Conservation (phyloP, 2,329 filamentous ascomycete species). For the Penicillium capsulatum region DNA sequence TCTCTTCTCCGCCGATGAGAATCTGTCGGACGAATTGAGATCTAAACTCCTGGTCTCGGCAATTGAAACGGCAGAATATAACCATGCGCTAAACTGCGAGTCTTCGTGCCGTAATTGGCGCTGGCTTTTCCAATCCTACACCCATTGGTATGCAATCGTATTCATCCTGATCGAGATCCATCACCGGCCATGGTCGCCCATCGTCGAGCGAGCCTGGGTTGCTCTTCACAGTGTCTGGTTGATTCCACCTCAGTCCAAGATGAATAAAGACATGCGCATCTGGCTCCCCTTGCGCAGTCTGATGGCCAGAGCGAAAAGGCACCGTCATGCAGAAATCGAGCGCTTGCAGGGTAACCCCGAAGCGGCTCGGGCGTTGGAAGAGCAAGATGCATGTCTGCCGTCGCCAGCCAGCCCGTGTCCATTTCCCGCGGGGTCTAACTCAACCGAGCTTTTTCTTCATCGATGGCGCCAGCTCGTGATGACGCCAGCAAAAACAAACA, state of each 20-base stretch:
- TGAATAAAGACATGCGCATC: slow-evolving; percentile 31
- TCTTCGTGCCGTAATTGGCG: slow-evolving; percentile 50
- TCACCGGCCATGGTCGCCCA: slow-evolving; percentile 45
- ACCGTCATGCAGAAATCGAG: slow-evolving; percentile 32
- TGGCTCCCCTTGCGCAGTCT: slow-evolving; percentile 36
- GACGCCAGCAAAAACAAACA: too few species aligned
- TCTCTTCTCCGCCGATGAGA: slow-evolving; percentile 39
- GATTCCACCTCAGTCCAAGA: slow-evolving; percentile 32
- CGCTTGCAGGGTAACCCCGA: slow-evolving; percentile 27
- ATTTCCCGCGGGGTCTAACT: slow-evolving; percentile 17
- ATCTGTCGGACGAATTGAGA: slow-evolving; percentile 34
- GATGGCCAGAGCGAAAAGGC: slow-evolving; percentile 27
- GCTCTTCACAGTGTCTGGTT: slow-evolving; percentile 44
- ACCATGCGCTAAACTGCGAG: slow-evolving; percentile 52
- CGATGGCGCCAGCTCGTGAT: too few species aligned
- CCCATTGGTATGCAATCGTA: slow-evolving; percentile 57
- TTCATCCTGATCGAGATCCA: slow-evolving; percentile 53
- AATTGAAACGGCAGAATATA: slow-evolving; percentile 48
- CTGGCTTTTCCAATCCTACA: slow-evolving; percentile 59
- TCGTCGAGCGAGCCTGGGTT: slow-evolving; percentile 48
- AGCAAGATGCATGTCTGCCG: slow-evolving; percentile 2
- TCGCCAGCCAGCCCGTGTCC: slow-evolving; percentile 29
- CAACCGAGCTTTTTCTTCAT: too few species aligned
- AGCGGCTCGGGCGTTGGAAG: slow-evolving; percentile 15
- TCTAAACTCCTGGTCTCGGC: slow-evolving; percentile 37